Conservation (phyloP, 208 protist genomes). For the Acanthamoeba royreba region DNA sequence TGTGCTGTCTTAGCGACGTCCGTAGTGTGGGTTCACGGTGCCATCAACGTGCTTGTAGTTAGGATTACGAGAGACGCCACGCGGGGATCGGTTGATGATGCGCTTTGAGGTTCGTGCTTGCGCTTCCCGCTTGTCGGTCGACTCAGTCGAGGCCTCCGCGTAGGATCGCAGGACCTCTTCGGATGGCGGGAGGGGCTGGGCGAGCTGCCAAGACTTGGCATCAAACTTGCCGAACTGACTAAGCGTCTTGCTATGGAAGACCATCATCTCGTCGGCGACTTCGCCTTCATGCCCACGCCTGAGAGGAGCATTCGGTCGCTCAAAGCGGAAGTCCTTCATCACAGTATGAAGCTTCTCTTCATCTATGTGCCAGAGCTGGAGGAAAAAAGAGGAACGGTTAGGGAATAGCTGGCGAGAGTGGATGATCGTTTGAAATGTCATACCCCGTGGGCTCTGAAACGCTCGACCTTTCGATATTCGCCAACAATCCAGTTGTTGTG, state of each 20-base stretch:
- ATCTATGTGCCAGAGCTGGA: not conserved
- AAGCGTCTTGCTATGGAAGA: not conserved
- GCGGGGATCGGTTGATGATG: too few relatives aligned
- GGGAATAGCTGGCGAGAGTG: not conserved
- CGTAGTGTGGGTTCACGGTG: not conserved
- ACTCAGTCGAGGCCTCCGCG: too few relatives aligned
- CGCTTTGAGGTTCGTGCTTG: too few relatives aligned
- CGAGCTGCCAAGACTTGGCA: not conserved
- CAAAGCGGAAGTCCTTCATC: not conserved
- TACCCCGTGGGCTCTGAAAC: not conserved
- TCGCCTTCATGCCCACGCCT: not conserved
- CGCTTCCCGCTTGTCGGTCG: not conserved
- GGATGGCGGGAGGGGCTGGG: not conserved
- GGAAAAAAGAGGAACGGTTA: not conserved
- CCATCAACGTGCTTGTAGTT: not conserved
- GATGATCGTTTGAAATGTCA: not conserved
- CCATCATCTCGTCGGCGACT: not conserved
- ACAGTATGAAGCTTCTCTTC: not conserved
- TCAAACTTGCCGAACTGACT: not conserved
- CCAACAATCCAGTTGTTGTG: conserved; percentile 1
- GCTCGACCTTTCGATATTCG: not conserved
- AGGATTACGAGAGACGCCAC: not conserved
- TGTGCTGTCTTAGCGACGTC: too few relatives aligned
- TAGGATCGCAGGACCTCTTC: not conserved
- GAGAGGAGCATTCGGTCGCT: not conserved